Evolutionary conservation across 306 rosid species (phyloP).

Genomic region (Phaseolus lunatus): DNA sequence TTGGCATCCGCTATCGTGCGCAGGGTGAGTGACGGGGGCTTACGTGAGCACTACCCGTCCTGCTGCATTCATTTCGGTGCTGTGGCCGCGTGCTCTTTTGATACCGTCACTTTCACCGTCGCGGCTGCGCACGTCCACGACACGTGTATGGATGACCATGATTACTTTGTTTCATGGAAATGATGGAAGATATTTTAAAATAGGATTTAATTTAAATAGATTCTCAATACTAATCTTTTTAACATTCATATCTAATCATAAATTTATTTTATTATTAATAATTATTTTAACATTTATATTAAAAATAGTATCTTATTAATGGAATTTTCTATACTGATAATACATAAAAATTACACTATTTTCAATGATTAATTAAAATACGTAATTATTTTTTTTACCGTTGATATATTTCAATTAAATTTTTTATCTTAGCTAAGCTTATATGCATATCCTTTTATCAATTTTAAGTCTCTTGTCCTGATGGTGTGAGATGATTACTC

Average conservation of each 20-base stretch:
- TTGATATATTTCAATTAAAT: neutral
- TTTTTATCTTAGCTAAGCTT: neutral
- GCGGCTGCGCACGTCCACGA: neutral
- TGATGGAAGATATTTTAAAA: neutral
- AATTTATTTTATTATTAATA: neutral
- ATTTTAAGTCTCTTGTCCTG: neutral
- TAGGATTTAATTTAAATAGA: neutral
- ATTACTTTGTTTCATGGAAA: neutral
- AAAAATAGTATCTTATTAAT: neutral
- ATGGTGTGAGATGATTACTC: neutral
- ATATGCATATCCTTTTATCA: neutral
- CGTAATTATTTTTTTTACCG: neutral
- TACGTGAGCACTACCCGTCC: constrained; percentile 38
- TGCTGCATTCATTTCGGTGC: neutral
- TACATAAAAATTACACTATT: neutral
- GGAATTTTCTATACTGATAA: neutral
- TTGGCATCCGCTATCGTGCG: constrained; percentile 44
- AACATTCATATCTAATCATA: neutral
- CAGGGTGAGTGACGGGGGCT: constrained; percentile 43
- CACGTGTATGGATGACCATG: constrained; percentile 13
- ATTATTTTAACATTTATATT: neutral
- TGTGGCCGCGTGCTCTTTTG: neutral
- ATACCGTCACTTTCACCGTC: constrained; percentile 4
- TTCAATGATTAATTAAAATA: neutral
- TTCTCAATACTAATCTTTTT: neutral